A percentile compares a stretch with the other conserved stretches of the same genome.
phyloP scores from a whole-genome alignment of 2,329 filamentous ascomycete genomes.

The Aspergillus persii region DNA sequence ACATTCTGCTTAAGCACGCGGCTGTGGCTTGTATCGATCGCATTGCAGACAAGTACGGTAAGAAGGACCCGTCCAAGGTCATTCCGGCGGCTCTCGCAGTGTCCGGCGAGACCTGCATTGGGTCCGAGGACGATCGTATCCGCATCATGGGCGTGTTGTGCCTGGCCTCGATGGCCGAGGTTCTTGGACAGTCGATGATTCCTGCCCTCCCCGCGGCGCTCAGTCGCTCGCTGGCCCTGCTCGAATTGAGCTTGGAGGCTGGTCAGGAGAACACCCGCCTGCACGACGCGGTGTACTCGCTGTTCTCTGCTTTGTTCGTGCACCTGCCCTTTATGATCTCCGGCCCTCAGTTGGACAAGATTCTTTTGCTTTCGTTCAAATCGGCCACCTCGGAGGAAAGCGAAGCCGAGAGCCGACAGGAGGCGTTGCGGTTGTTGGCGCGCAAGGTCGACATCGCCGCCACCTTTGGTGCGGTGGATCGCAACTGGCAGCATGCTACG shows the following conservation, averaged over 20 bases:
- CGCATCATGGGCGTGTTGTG: conserved; percentile 84
- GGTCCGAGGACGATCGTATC: conserved; percentile 68
- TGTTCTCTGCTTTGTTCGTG: conserved; percentile 75
- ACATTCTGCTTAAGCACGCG: conserved; percentile 76
- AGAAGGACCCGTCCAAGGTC: conserved; percentile 78
- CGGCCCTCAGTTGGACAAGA: conserved; percentile 66
- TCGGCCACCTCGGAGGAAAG: conserved; percentile 65
- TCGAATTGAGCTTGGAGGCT: conserved; percentile 60
- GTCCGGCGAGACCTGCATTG: conserved; percentile 72
- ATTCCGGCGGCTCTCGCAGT: conserved; percentile 73
- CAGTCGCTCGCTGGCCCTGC: conserved; percentile 67
- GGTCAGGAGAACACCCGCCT: conserved; percentile 60
- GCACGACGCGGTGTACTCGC: conserved; percentile 77
- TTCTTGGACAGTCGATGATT: conserved; percentile 81
- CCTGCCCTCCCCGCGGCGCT: conserved; percentile 76
- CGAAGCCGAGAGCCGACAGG: conserved; percentile 62
- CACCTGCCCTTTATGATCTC: conserved; percentile 89
- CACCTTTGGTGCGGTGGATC: conserved; percentile 70
- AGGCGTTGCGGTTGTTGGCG: conserved; percentile 72
- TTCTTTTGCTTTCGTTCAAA: conserved; percentile 69
- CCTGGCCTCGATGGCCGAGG: conserved; percentile 83
- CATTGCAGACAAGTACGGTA: conserved; percentile 92
- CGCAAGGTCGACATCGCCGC: conserved; percentile 73
- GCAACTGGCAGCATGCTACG: conserved; percentile 68
- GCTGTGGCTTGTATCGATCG: conserved; percentile 88